Base-by-base conservation (phyloP, 306 rosid genomes). In the Senna tora region DNA sequence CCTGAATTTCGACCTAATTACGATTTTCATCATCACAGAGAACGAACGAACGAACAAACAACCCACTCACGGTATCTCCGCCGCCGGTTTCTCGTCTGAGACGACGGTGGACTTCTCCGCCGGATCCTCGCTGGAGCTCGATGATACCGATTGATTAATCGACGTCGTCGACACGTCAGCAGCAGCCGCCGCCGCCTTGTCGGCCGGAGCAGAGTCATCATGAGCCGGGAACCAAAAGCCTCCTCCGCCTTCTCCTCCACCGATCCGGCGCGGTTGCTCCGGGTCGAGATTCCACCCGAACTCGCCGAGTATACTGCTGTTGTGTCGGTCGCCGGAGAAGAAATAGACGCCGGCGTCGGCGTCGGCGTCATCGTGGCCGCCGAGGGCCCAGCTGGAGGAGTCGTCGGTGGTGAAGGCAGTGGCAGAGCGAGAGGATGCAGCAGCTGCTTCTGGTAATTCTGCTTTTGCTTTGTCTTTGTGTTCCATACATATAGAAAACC, bases 101-200 rank as follows among this genome's bases (percentile, higher is more conserved):
- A 77, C 85, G 71, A 77, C 85, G 17, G 91, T 74, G 8, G 91
- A 83, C 73, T 79, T 85, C 79, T 94, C 98, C 21, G 87, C 81
- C 53, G n/a, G 95, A 72, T 94, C 97, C 43, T 90, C 98, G 71
- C 91, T 94, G 57, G 98, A 87, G 80, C 90, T 87, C 8, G 97
- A 87, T 10, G 98, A 90, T 9, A 80, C 64, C 5, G 96, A 92
- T 50, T 82, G 94, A 77, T 89, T 90, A 33, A 80, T 88, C 14
- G 88, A 80, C 38, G 84, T 38, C 1, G 75, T 38, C 1, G 75
- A 21, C 1, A 74, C 67, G 13, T 80, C 71, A 2, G 69, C 71
- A 2, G 69, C 21, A 5, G 72, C 58, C 0, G 62, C 75, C 39
- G 5, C 9, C 15, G 65, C 53, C 12, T 71, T 45, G 38, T 65